These are phyloP conservation scores for Telfairia occidentalis DNA, from an alignment of 331 rosid genomes.

Conservation along the genomic window DNA sequence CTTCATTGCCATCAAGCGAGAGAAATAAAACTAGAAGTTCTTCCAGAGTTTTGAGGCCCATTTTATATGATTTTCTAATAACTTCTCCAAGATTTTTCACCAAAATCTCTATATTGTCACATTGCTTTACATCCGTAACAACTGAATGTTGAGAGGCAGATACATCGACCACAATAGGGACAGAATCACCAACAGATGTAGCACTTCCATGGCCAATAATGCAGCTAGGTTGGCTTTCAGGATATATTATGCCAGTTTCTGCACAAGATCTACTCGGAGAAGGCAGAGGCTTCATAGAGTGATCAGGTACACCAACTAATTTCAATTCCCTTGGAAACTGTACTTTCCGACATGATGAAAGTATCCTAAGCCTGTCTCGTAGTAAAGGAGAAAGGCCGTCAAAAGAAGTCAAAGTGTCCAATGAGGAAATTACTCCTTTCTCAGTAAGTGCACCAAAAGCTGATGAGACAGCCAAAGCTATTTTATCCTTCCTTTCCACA, in stretches of 20 bases:
- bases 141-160: background rate
- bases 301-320: background rate
- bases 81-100: conserved; percentile 12
- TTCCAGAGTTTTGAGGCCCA: conserved; percentile 13
- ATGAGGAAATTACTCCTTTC: conserved; percentile 46
- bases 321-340: background rate
- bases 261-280: background rate
- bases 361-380: conserved; percentile 15
- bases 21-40: conserved; percentile 11
- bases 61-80: conserved; percentile 7
- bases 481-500: conserved; percentile 26
- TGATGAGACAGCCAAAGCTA: conserved; percentile 40
- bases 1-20: conserved; percentile 9
- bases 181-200: conserved; percentile 1
- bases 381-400: conserved; percentile 34
- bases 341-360: conserved; percentile 14
- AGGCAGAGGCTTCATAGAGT: background rate
- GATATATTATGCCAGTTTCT: background rate
- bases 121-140: background rate
- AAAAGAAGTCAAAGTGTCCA: conserved; percentile 45
- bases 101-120: conserved; percentile 14
- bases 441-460: conserved; percentile 33
- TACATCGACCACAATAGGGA: background rate
- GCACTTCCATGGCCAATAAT: background rate
- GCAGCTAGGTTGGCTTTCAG: background rate